Evolutionary conservation across 306 rosid genomes (phyloP), one percentile per base, ranked within the genome.

Genomic region (Glycine soja): DNA sequence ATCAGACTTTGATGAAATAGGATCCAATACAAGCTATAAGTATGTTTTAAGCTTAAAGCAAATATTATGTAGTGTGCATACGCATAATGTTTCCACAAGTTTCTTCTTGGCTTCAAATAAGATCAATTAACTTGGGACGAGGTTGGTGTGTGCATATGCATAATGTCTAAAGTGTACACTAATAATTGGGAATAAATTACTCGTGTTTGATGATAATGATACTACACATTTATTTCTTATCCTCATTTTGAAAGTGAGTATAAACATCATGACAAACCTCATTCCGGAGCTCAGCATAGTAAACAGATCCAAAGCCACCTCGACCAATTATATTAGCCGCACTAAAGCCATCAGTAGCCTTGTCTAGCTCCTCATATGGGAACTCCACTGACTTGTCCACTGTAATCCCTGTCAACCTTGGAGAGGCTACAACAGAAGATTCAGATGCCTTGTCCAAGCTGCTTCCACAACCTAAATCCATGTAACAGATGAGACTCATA

Each of bases 221-320:
- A 24, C 30, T 24, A 36, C 40, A 36, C 40, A 36, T 36, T 36
- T 36, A 36, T 3, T 36, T 36, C 30, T 24, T 24, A 24, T 24
- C 30, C 30, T 24, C 2, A 24, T 24, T 24, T 24, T 24, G 2
- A 24, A 24, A 24, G 30, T 24, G 30, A 4, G 40, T 36, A 36
- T 36, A 32, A 13, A 11, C 19, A 56, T 34, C 3, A 10, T 14
- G 19, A 64, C 91, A 45, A 78, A 92, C 97, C 97, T 92, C 97
- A 43, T 89, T 89, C 77, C 93, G 80, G 32, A 90, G 91, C 78
- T 90, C 88, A 18, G 95, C 93, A 63, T 88, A 89, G 83, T 80
- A 92, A 73, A 92, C 97, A 34, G 84, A 48, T 73, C 95, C 97
- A 90, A 88, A 92, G 32, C 95, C 97, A 52, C 97, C 97, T 85